Conservation (phyloP, 108 stramenopile species). For the Stephanodiscus minutulus region DNA sequence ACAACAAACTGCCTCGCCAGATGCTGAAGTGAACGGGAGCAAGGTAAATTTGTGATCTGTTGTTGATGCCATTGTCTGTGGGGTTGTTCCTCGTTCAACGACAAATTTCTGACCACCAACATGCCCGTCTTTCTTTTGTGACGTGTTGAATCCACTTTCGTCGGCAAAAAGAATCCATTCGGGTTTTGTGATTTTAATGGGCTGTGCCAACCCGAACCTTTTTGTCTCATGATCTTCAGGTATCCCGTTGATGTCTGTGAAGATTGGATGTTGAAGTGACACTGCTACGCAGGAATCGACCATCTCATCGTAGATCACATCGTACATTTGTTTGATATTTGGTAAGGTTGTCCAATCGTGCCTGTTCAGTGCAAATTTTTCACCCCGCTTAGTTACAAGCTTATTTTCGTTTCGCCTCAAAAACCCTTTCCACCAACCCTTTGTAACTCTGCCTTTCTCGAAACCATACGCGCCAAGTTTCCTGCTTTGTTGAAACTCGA, state of each 20-base stretch:
- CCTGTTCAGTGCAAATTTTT: slow-evolving; percentile 7
- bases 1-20: slow-evolving; percentile 18
- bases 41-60: slow-evolving; percentile 18
- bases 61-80: no score
- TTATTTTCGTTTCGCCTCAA: neutral
- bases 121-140: no score
- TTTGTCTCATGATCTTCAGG: neutral
- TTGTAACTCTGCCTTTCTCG: no score
- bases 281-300: slow-evolving; percentile 9
- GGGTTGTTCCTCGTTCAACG: no score
- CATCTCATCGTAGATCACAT: slow-evolving; percentile 25
- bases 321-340: slow-evolving; percentile 23
- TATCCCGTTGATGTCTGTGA: neutral
- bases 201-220: neutral
- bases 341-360: slow-evolving; percentile 12
- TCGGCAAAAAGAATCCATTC: no score
- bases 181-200: no score
- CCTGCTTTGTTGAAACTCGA: no score
- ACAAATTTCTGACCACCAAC: no score
- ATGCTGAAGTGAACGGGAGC: slow-evolving; percentile 13
- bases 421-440: slow-evolving; percentile 2
- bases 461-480: neutral
- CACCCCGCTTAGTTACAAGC: slow-evolving; percentile 13
- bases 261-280: neutral
- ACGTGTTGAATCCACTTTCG: no score